Conservation (phyloP, 1,284 basidiomycete species). For the Ganoderma resinaceum region DNA sequence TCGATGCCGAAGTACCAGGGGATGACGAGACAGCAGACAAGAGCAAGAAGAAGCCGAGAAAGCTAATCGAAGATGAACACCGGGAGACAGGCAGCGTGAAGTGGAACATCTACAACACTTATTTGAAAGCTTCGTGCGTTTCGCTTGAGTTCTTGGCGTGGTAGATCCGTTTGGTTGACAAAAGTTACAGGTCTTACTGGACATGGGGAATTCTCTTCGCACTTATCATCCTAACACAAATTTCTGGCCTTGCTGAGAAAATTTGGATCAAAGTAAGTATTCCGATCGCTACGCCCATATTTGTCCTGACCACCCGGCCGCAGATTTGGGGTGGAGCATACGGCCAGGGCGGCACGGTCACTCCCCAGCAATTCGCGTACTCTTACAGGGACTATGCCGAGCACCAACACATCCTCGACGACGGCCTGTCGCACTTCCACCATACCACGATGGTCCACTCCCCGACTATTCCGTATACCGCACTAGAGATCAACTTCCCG, state of each 20-base stretch:
- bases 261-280: conserved; percentile 76
- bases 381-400: conserved; percentile 42
- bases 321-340: conserved; percentile 73
- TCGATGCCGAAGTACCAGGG: conserved; percentile 37
- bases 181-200: conserved; percentile 62
- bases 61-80: conserved; percentile 74
- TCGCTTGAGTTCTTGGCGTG: not conserved
- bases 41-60: conserved; percentile 61
- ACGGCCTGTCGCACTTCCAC: conserved; percentile 45
- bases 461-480: conserved; percentile 34
- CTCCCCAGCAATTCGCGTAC: conserved; percentile 29
- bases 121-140: conserved; percentile 70
- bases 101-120: conserved; percentile 81
- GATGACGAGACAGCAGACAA: conserved; percentile 35
- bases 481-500: conserved; percentile 48
- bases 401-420: conserved; percentile 46
- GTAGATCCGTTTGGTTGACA: conserved; percentile 2
- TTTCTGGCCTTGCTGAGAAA: conserved; percentile 63
- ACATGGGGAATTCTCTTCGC: conserved; percentile 60
- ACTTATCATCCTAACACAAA: conserved; percentile 58
- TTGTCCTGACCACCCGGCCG: not conserved
- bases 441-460: conserved; percentile 39
- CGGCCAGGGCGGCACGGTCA: conserved; percentile 29
- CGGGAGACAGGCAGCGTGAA: conserved; percentile 80
- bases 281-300: not conserved